phyloP scores from a whole-genome alignment of 306 rosid genomes.

The Pachyrhizus erosus region DNA sequence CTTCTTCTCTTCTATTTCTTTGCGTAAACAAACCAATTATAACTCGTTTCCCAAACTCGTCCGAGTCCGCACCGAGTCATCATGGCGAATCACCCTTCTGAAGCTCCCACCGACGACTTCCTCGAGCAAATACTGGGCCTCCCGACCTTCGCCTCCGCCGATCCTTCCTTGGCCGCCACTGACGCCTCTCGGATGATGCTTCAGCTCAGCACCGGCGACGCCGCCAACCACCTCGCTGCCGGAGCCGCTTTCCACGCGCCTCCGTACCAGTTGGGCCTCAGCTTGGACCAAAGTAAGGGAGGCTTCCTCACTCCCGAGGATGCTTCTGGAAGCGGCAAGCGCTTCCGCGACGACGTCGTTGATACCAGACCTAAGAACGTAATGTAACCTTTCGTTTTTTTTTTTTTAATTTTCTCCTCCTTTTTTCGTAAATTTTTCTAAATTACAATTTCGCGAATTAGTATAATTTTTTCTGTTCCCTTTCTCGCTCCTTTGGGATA shows the following conservation, averaged over 20 bases:
- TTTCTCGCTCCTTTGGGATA: neutral
- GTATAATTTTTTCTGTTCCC: neutral
- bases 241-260: constrained; percentile 66
- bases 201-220: constrained; percentile 80
- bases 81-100: constrained; percentile 88
- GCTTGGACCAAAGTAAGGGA: constrained; percentile 86
- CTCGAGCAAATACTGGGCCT: constrained; percentile 90
- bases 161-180: constrained; percentile 53
- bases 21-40: too few relatives aligned
- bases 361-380: constrained; percentile 83
- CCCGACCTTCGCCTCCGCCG: constrained; percentile 69
- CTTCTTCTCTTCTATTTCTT: neutral
- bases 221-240: constrained; percentile 54
- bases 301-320: constrained; percentile 82
- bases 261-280: constrained; percentile 81
- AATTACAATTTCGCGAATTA: neutral
- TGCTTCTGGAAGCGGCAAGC: constrained; percentile 84
- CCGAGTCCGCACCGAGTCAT: constrained; percentile 40
- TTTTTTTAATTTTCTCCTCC: neutral
- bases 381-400: constrained; percentile 30
- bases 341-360: constrained; percentile 74
- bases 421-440: neutral
- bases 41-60: constrained; percentile 40
- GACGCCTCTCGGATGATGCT: constrained; percentile 78
- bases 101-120: constrained; percentile 81